Evolutionary conservation across 306 rosid genomes (phyloP).

Genomic region (Castanea sativa): DNA sequence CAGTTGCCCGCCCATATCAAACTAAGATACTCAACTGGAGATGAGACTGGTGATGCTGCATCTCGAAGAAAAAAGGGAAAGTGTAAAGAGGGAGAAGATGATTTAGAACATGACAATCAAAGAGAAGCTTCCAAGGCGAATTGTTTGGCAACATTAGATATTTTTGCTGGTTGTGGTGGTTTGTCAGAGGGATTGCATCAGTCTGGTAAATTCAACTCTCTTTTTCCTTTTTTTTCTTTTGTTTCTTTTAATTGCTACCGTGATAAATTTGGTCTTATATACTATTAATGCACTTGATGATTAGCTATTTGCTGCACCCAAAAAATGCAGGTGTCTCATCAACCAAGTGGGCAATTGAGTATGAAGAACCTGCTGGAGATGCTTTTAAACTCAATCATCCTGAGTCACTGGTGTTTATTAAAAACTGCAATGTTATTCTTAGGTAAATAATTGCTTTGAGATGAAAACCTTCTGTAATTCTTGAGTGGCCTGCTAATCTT

Average conservation of each 20-base stretch:
- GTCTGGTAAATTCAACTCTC: conserved; percentile 45
- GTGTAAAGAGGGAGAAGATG: conserved; percentile 68
- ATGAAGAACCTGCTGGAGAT: conserved; percentile 94
- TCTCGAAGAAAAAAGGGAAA: conserved; percentile 90
- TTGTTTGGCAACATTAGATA: conserved; percentile 74
- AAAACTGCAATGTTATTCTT: conserved; percentile 90
- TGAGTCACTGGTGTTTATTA: conserved; percentile 68
- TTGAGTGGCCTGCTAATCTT: conserved; percentile 6
- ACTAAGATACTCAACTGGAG: conserved; percentile 56
- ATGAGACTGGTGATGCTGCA: conserved; percentile 41
- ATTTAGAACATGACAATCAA: conserved; percentile 41
- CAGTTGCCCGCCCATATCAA: conserved; percentile 75
- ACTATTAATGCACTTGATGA: background rate
- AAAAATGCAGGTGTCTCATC: conserved; percentile 56
- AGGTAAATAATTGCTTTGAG: conserved; percentile 38
- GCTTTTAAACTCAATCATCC: conserved; percentile 86
- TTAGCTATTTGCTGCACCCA: conserved; percentile 8
- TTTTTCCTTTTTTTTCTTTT: background rate
- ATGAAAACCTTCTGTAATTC: conserved; percentile 6
- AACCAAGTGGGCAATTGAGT: conserved; percentile 98
- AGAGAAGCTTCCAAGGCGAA: conserved; percentile 34
- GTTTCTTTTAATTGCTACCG: conserved; percentile 1
- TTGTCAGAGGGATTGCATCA: conserved; percentile 82
- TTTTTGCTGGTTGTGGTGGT: conserved; percentile 99
- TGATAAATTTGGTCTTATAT: background rate